A percentile compares a stretch with the other conserved stretches of the same genome.
These are phyloP conservation scores for Luffa aegyptiaca DNA, from an alignment of 306 rosid species.

Conservation along the genomic window DNA sequence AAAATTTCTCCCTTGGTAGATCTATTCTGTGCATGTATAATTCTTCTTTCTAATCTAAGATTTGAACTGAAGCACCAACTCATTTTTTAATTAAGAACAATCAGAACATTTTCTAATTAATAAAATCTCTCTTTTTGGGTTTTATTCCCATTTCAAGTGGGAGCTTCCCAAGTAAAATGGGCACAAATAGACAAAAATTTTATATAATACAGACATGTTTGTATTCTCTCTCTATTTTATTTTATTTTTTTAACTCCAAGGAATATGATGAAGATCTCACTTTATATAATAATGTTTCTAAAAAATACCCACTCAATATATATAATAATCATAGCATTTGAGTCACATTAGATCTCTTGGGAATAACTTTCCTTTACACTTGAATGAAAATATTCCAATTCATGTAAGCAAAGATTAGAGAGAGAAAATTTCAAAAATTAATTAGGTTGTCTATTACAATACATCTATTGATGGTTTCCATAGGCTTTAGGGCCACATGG, in stretches of 20 bases:
- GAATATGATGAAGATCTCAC: conserved; percentile 4
- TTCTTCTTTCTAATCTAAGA: neutral
- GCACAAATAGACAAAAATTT: neutral
- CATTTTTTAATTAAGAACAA: neutral
- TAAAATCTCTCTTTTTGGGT: neutral
- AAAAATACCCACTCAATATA: neutral
- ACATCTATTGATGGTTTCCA: too few relatives aligned
- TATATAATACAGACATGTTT: neutral
- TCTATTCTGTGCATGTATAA: neutral
- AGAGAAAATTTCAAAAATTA: too few relatives aligned
- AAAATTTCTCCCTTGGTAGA: too few relatives aligned
- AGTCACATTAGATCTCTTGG: neutral
- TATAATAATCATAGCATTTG: neutral
- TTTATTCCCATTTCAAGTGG: neutral
- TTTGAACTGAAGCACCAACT: neutral
- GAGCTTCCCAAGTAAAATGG: conserved; percentile 1
- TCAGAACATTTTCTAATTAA: neutral
- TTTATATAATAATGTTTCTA: neutral
- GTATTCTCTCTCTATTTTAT: neutral
- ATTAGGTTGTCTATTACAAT: too few relatives aligned
- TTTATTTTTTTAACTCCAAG: neutral
- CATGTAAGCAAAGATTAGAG: neutral
- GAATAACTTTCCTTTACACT: neutral
- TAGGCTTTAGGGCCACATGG: too few relatives aligned
- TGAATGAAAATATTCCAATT: neutral